These are phyloP conservation scores for Cochlearia excelsa DNA, from an alignment of 345 rosid genomes.

Conservation along the genomic window DNA sequence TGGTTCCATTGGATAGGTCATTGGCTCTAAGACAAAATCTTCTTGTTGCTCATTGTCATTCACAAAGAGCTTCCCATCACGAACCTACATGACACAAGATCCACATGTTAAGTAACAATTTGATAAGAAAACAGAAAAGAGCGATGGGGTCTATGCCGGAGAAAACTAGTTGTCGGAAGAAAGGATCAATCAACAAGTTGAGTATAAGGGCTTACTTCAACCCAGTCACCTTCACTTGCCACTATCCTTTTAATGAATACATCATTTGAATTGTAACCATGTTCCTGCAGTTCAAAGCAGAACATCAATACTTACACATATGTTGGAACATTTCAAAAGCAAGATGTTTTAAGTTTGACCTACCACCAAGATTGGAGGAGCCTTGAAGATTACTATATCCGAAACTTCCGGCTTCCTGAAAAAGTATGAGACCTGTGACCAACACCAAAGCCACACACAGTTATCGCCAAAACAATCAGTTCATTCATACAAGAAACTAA, in stretches of 20 bases:
- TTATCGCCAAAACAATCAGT: background rate
- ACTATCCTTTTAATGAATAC: constrained; percentile 88
- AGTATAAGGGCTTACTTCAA: constrained; percentile 64
- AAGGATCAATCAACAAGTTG: constrained; percentile 37
- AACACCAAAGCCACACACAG: constrained; percentile 15
- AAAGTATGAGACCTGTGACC: constrained; percentile 66
- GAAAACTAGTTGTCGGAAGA: constrained; percentile 13
- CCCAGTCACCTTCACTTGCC: constrained; percentile 84
- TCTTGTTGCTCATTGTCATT: constrained; percentile 66
- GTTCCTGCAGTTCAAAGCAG: constrained; percentile 44
- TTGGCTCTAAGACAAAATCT: constrained; percentile 71
- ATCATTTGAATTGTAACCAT: constrained; percentile 53
- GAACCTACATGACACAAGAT: constrained; percentile 45
- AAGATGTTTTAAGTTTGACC: background rate
- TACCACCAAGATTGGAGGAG: constrained; percentile 78
- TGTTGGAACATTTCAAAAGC: background rate
- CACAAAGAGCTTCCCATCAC: constrained; percentile 66
- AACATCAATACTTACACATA: constrained; percentile 1
- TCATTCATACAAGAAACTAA: background rate
- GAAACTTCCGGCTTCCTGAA: constrained; percentile 83
- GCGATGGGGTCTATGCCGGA: constrained; percentile 10
- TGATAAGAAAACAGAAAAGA: background rate
- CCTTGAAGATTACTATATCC: constrained; percentile 80
- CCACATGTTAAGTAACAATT: constrained; percentile 7
- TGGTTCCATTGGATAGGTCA: constrained; percentile 63